Evolutionary conservation across 805 yeast genomes (phyloP).

Genomic region (Limtongia smithiae): DNA sequence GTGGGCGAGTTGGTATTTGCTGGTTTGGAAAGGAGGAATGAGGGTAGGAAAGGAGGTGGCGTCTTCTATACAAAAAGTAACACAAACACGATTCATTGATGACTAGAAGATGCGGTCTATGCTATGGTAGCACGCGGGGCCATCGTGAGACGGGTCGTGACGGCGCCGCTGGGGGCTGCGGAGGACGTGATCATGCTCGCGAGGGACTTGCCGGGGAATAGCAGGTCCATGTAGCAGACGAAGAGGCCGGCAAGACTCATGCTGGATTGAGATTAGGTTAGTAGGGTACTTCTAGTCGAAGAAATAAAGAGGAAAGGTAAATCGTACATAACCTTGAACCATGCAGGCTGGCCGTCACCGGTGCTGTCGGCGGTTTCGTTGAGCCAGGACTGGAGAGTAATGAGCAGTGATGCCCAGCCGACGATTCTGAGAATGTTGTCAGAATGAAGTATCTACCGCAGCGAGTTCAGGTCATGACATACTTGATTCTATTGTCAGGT

Average conservation of each 20-base stretch:
- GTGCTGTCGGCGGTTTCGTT: conserved; percentile 14
- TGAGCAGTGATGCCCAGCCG: conserved; percentile 24
- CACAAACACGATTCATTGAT: too few species aligned
- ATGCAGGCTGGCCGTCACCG: conserved; percentile 20
- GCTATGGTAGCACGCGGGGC: conserved; percentile 22
- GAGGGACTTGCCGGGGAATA: conserved; percentile 10
- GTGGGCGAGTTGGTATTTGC: too few species aligned
- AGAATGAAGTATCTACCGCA: not conserved
- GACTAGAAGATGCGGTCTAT: too few species aligned
- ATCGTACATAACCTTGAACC: conserved; percentile 25
- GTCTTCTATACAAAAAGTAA: too few species aligned
- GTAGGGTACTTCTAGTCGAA: not conserved
- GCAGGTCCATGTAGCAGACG: conserved; percentile 25
- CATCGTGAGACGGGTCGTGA: conserved; percentile 25
- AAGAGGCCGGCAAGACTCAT: conserved; percentile 23
- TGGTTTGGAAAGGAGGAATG: too few species aligned
- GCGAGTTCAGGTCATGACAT: not conserved
- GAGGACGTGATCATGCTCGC: conserved; percentile 1
- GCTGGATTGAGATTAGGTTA: not conserved
- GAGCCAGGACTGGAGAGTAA: conserved; percentile 26
- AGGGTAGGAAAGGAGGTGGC: too few species aligned
- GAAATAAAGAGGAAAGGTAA: too few species aligned
- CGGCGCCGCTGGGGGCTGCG: conserved; percentile 10
- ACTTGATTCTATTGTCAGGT: conserved; percentile 13
- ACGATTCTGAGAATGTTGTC: conserved; percentile 6